Percentiles rank a stretch among this genome's conserved stretches.
Conservation (phyloP, 805 yeast genomes). For the Kockiozyma suomiensis region DNA sequence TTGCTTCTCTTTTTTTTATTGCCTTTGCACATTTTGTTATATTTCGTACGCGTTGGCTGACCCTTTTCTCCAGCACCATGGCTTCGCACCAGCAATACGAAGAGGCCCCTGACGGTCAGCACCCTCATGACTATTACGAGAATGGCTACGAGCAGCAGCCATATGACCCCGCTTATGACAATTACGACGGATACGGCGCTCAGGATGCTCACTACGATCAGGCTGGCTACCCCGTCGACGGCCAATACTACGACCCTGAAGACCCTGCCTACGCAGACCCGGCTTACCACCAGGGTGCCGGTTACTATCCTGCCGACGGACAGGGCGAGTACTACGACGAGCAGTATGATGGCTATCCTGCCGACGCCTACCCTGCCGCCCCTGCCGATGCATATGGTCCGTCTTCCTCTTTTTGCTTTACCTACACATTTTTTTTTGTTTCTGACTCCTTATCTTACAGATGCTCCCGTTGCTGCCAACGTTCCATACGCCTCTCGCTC, state of each 20-base stretch:
- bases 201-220: conserved; percentile 43
- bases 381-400: conserved; percentile 49
- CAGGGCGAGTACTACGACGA: conserved; percentile 36
- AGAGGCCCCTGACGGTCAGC: conserved; percentile 35
- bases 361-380: conserved; percentile 49
- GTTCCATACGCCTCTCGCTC: conserved; percentile 26
- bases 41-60: background rate
- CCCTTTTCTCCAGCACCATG: conserved; percentile 13
- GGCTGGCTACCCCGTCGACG: conserved; percentile 44
- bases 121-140: conserved; percentile 36
- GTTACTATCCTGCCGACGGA: conserved; percentile 31
- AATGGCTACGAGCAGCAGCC: conserved; percentile 34
- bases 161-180: conserved; percentile 38
- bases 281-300: conserved; percentile 31
- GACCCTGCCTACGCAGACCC: conserved; percentile 33
- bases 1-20: background rate
- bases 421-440: background rate
- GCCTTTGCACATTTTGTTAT: background rate
- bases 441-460: conserved; percentile 7
- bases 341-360: conserved; percentile 40
- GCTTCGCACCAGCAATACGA: conserved; percentile 36
- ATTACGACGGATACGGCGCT: conserved; percentile 49
- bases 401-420: background rate
- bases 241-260: conserved; percentile 43
- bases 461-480: conserved; percentile 43